A percentile compares a stretch with the other conserved stretches of the same genome.
phyloP scores from a whole-genome alignment of 2,329 filamentous ascomycete genomes.

The Fusarium luffae region DNA sequence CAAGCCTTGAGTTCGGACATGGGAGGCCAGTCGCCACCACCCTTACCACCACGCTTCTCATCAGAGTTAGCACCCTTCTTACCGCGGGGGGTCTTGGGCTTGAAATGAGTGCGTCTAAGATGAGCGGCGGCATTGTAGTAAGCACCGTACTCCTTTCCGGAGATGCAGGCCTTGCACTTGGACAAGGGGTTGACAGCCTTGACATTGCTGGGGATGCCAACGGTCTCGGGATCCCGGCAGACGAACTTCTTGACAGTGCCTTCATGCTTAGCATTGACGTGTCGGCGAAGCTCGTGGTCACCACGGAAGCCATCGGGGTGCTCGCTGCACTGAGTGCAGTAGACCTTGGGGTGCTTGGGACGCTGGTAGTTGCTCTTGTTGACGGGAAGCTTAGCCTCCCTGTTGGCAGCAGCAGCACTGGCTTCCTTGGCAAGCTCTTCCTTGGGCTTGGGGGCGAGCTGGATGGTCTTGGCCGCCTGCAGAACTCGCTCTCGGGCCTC shows the following conservation, averaged over 20 bases:
- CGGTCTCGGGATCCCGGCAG: constrained; percentile 63
- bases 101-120: constrained; percentile 88
- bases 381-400: constrained; percentile 58
- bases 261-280: constrained; percentile 74
- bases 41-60: constrained; percentile 64
- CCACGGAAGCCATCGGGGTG: constrained; percentile 84
- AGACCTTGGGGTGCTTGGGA: constrained; percentile 76
- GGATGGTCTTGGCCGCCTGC: constrained; percentile 53
- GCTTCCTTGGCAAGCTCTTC: constrained; percentile 19
- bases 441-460: constrained; percentile 60
- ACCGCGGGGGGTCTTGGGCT: constrained; percentile 65
- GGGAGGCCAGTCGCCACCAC: constrained; percentile 45
- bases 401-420: constrained; percentile 41
- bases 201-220: constrained; percentile 56
- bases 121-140: constrained; percentile 97
- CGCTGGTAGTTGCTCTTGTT: constrained; percentile 63
- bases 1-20: constrained; percentile 58
- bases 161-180: constrained; percentile 85
- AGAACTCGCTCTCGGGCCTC: constrained; percentile 60
- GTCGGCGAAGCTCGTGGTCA: constrained; percentile 81
- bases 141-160: constrained; percentile 82
- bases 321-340: constrained; percentile 76
- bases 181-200: constrained; percentile 72
- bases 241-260: constrained; percentile 65
- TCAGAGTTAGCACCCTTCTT: constrained; percentile 54